These are phyloP conservation scores for Gracilaria domingensis DNA, from an alignment of 23 red algal species.

Conservation along the genomic window DNA sequence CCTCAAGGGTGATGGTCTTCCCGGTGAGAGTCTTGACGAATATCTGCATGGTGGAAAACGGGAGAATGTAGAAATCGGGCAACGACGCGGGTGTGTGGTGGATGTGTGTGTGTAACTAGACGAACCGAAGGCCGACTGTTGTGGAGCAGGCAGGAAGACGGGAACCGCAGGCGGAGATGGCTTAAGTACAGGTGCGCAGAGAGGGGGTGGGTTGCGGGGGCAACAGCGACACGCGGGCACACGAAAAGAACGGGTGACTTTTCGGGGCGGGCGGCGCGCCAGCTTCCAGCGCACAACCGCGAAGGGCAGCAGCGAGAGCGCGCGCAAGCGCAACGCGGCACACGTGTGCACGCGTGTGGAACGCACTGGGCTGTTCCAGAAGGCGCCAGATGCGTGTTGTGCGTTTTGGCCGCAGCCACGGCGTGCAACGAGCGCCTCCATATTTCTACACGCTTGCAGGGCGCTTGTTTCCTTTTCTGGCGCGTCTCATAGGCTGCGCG, in stretches of 20 bases:
- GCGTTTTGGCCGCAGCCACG: neutral
- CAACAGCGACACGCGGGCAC: neutral
- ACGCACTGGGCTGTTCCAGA: conserved; percentile 32
- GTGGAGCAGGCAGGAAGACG: neutral
- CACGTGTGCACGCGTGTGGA: conserved; percentile 10
- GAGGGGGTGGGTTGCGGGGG: neutral
- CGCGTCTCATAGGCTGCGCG: neutral
- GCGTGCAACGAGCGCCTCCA: neutral
- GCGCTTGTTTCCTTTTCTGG: neutral
- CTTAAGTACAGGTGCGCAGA: conserved; percentile 29
- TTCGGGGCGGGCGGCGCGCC: neutral
- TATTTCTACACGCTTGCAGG: neutral
- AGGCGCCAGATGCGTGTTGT: neutral
- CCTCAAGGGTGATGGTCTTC: conserved; percentile 96
- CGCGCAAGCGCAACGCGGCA: neutral
- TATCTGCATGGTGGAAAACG: conserved; percentile 84
- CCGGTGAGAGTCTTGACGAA: conserved; percentile 96
- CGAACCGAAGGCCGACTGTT: conserved; percentile 49
- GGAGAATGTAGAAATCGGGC: conserved; percentile 40
- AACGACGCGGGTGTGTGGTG: conserved; percentile 67
- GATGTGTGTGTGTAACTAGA: conserved; percentile 67
- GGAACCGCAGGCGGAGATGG: neutral
- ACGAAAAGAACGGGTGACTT: conserved; percentile 1
- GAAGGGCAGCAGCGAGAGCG: neutral
- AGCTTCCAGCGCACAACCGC: conserved; percentile 19